phyloP scores from a whole-genome alignment of 2,329 filamentous ascomycete genomes.

The Thermochaetoides dissita region DNA sequence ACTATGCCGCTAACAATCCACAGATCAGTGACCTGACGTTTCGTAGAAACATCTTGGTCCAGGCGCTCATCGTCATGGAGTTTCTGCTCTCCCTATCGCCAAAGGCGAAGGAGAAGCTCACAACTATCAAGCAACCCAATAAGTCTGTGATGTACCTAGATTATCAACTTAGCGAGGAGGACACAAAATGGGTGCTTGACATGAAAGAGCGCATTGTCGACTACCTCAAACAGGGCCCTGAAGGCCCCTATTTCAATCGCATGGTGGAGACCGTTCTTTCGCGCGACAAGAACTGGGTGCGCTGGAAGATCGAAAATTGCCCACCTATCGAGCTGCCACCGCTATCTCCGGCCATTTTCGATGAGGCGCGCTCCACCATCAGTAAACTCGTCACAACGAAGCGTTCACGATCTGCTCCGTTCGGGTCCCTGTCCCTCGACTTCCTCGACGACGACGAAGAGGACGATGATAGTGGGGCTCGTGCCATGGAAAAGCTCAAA shows the following conservation, averaged over 20 bases:
- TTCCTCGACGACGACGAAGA: slow-evolving; percentile 60
- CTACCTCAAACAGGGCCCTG: slow-evolving; percentile 66
- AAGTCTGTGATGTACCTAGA: slow-evolving; percentile 74
- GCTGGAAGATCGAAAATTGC: slow-evolving; percentile 94
- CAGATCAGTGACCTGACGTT: slow-evolving; percentile 90
- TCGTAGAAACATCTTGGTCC: slow-evolving; percentile 82
- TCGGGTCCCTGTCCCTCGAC: slow-evolving; percentile 61
- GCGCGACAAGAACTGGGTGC: slow-evolving; percentile 95
- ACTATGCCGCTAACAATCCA: slow-evolving; percentile 1
- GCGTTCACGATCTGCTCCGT: slow-evolving; percentile 51
- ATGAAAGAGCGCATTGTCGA: slow-evolving; percentile 68
- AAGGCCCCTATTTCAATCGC: slow-evolving; percentile 86
- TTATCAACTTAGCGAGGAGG: slow-evolving; percentile 65
- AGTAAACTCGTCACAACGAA: slow-evolving; percentile 56
- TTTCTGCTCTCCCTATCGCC: slow-evolving; percentile 85
- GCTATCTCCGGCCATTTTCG: slow-evolving; percentile 54
- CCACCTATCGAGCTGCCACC: slow-evolving; percentile 68
- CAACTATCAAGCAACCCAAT: slow-evolving; percentile 53
- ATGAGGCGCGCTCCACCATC: slow-evolving; percentile 52
- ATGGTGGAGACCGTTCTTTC: slow-evolving; percentile 95
- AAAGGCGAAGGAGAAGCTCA: slow-evolving; percentile 65
- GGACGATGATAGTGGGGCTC: slow-evolving; percentile 12
- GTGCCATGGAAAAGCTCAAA: slow-evolving; percentile 57
- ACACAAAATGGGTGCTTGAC: slow-evolving; percentile 73
- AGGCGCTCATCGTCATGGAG: slow-evolving; percentile 86